Evolutionary conservation across 2,329 filamentous ascomycete species (phyloP).

Genomic region (Xenosphaeropsis pyriputrescens): DNA sequence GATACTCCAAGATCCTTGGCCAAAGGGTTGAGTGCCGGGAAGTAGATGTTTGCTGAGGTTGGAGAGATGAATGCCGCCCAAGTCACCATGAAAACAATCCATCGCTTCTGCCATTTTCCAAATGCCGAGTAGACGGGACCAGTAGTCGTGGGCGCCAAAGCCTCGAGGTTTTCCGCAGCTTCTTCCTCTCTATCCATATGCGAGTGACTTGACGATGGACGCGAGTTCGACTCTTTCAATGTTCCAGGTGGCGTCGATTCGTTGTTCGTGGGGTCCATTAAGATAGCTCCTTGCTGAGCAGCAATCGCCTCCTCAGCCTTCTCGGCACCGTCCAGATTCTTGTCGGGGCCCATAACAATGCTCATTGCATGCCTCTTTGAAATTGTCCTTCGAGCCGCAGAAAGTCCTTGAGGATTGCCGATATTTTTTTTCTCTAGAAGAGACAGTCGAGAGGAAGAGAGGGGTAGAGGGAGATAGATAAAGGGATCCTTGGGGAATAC

Average conservation of each 20-base stretch:
- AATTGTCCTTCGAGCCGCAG: too few species aligned
- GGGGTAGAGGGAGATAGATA: too few species aligned
- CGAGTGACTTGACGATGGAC: neutral
- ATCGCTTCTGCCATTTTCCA: conserved; percentile 20
- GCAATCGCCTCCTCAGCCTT: neutral
- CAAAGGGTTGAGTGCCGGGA: conserved; percentile 34
- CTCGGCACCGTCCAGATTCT: neutral
- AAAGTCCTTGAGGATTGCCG: too few species aligned
- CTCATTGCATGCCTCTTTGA: too few species aligned
- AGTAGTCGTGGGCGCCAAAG: neutral
- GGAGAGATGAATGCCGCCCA: conserved; percentile 39
- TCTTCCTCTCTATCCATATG: neutral
- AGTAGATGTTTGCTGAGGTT: conserved; percentile 38
- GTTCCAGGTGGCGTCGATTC: neutral
- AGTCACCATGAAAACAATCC: conserved; percentile 34
- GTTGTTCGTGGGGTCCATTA: neutral
- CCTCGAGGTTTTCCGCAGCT: conserved; percentile 1
- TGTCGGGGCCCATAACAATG: neutral
- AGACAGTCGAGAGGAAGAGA: too few species aligned
- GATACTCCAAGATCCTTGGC: conserved; percentile 30
- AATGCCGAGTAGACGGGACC: conserved; percentile 4
- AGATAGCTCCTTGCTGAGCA: neutral
- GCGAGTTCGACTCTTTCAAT: neutral
- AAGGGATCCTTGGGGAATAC: too few species aligned
- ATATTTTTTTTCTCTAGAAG: too few species aligned